Evolutionary conservation across 176 grass and related monocot species (phyloP), one percentile per base, ranked within the genome.

Genomic region (Thalia dealbata): DNA sequence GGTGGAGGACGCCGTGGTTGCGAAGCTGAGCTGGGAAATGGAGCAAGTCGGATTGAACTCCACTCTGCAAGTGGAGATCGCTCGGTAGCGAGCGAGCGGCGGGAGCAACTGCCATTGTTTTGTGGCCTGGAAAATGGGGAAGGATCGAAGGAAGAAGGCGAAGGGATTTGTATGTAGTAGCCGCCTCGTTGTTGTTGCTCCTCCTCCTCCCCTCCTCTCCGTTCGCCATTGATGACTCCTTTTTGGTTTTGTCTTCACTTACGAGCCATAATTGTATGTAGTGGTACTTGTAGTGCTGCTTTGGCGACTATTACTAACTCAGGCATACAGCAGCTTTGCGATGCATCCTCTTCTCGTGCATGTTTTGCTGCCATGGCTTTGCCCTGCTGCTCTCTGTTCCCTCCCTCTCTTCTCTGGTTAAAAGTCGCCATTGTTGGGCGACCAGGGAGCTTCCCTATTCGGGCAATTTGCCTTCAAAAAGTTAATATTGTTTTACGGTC

Each of bases 11-110:
- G 72, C 80, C 2, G 85, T 74, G 69, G 73, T 69, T 72, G 78
- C 90, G 3, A 81, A 88, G 85, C 87, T 92, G 70, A 78, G 79
- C 11, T 91, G 95, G 95, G 89, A 93, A 80, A 81, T 67, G 23
- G 87, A 91, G 80, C 83, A 86, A 74, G 84, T 76, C 74, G 92
- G 75, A 35, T 85, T 88, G 64, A 92, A 77, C 61, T 19, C 82
- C 45, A 58, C 82, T 6, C 70, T 87, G 29, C 89, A 78, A 30
- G 76, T 79, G 7, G 83, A 89, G 78, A 81, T 91, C 52, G 84
- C 76, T 41, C 86, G 83, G 71, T 91, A 69, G 73, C 58, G 52
- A 10, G 5, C 8, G n/a, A 16, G 10, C 10, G 0, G 72, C 59
- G 15, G 25, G n/a, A 21, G 22, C 60, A 4, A 38, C 52, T 58